Conservation (phyloP, 2,329 filamentous ascomycete genomes). For the Aspergillus pseudoviridinutans region DNA sequence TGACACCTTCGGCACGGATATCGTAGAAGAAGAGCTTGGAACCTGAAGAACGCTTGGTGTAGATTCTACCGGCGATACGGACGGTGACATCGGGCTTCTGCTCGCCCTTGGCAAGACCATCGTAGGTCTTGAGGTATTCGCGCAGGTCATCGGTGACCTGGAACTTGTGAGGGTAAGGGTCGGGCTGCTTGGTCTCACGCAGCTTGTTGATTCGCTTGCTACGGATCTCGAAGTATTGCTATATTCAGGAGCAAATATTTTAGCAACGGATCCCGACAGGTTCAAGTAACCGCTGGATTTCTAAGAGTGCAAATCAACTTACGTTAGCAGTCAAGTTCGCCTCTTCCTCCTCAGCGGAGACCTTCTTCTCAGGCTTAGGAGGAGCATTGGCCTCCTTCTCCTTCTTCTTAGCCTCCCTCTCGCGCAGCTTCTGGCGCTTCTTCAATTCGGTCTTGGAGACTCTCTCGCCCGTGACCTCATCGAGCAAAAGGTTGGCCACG, state of each 20-base stretch:
- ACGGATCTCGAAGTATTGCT: slow-evolving; percentile 97
- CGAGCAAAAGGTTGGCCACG: slow-evolving; percentile 72
- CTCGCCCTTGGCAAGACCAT: slow-evolving; percentile 80
- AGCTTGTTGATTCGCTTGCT: slow-evolving; percentile 76
- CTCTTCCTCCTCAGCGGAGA: slow-evolving; percentile 61
- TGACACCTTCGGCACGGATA: slow-evolving; percentile 68
- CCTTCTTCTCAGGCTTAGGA: slow-evolving; percentile 58
- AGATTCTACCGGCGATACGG: slow-evolving; percentile 78
- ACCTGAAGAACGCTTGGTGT: slow-evolving; percentile 77
- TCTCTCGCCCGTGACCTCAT: slow-evolving; percentile 88
- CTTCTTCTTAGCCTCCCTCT: slow-evolving; percentile 83
- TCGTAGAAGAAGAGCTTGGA: slow-evolving; percentile 91
- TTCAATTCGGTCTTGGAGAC: slow-evolving; percentile 86
- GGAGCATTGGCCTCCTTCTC: slow-evolving; percentile 71
- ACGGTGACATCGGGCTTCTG: slow-evolving; percentile 70
- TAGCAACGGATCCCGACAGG: slow-evolving; percentile 3
- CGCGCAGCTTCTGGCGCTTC: slow-evolving; percentile 88
- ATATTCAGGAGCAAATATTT: slow-evolving; percentile 11
- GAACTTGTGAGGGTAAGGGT: slow-evolving; percentile 94
- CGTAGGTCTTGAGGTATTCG: slow-evolving; percentile 74
- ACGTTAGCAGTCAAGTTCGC: slow-evolving; percentile 71
- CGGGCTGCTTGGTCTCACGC: slow-evolving; percentile 66
- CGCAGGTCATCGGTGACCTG: slow-evolving; percentile 76
- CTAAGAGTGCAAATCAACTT: slow-evolving; percentile 29
- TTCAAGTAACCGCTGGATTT: background rate